Evolutionary conservation across 192 early-diverging fungal genomes (phyloP).

Genomic region (Chytriomyces sp.): DNA sequence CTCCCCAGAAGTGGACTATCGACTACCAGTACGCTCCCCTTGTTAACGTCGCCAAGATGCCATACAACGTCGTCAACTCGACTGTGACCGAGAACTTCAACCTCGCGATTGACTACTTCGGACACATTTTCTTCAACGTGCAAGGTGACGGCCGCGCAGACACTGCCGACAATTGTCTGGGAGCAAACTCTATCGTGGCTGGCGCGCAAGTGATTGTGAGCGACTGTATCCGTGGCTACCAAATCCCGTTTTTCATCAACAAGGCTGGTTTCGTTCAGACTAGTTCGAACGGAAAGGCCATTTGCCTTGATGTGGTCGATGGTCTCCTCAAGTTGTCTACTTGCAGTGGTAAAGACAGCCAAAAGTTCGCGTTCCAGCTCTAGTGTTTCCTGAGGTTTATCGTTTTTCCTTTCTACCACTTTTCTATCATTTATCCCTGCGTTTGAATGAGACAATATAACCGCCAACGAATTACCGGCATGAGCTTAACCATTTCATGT

Average conservation of each 20-base stretch:
- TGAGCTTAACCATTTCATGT: too few species aligned
- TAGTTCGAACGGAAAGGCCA: neutral
- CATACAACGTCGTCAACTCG: neutral
- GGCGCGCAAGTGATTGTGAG: neutral
- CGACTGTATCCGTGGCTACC: neutral
- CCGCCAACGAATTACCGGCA: too few species aligned
- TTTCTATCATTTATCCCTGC: too few species aligned
- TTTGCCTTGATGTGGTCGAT: neutral
- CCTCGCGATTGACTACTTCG: neutral
- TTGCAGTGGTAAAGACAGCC: neutral
- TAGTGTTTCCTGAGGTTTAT: too few species aligned
- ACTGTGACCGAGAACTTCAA: neutral
- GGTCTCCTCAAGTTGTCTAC: neutral
- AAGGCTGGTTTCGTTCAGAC: neutral
- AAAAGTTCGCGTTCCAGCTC: too few species aligned
- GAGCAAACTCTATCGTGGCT: neutral
- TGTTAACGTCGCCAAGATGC: neutral
- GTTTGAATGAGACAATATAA: too few species aligned
- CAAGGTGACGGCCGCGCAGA: too few species aligned
- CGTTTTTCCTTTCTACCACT: too few species aligned
- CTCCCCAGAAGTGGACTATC: neutral
- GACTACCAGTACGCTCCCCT: neutral
- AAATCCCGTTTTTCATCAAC: neutral
- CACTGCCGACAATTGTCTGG: neutral
- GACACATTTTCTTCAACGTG: neutral